phyloP scores from a whole-genome alignment of 116 monocot genomes.

The Dioscorea cayenensis region DNA sequence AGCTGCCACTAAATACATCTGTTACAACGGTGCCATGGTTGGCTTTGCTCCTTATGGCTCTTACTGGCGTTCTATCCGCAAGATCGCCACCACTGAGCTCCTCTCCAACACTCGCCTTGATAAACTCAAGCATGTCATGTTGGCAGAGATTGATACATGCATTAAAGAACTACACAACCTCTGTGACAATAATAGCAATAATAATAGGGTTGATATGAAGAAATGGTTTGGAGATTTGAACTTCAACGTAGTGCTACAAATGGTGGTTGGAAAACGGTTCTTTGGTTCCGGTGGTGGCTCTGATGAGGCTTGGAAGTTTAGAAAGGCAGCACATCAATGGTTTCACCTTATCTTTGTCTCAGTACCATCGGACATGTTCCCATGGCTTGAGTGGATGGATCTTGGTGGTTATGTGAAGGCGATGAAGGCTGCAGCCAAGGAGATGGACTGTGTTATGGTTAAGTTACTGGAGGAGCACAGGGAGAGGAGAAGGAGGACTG shows the following conservation, averaged over 20 bases:
- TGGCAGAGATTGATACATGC: neutral
- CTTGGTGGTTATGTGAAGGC: slow-evolving; percentile 13
- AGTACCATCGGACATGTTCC: slow-evolving; percentile 25
- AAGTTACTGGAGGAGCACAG: slow-evolving; percentile 28
- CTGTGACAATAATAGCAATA: neutral
- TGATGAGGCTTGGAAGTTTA: slow-evolving; percentile 27
- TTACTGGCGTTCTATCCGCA: slow-evolving; percentile 16
- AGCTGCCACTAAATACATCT: neutral
- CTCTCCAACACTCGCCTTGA: slow-evolving; percentile 13
- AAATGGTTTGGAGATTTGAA: slow-evolving; percentile 16
- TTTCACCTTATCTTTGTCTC: slow-evolving; percentile 3
- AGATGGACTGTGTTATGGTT: slow-evolving; percentile 15
- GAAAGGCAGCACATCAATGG: slow-evolving; percentile 9
- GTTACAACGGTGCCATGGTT: slow-evolving; percentile 9
- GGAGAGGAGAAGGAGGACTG: neutral
- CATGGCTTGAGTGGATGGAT: slow-evolving; percentile 24
- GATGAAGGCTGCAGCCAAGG: slow-evolving; percentile 16
- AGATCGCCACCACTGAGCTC: slow-evolving; percentile 6
- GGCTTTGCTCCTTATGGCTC: slow-evolving; percentile 10
- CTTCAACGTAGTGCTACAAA: slow-evolving; percentile 23
- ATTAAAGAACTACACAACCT: neutral
- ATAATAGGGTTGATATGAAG: slow-evolving; percentile 27
- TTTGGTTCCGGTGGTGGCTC: neutral
- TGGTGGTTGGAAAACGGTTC: slow-evolving; percentile 31
- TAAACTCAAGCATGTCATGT: neutral